Percentiles rank a stretch among this genome's conserved stretches.
Evolutionary conservation across 257 asterid species (phyloP).

Genomic region (Eucommia ulmoides): DNA sequence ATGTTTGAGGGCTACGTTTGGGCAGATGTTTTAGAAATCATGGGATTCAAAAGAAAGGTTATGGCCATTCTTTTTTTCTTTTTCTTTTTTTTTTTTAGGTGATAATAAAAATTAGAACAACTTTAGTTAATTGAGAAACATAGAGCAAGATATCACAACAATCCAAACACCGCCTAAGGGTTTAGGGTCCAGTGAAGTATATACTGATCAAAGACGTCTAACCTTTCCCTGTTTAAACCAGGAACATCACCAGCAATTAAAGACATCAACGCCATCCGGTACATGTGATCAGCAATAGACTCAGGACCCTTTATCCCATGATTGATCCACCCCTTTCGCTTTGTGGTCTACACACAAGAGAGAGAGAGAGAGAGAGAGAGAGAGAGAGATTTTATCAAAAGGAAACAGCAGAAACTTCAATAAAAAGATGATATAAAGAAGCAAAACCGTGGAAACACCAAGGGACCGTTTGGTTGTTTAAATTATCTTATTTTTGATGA

Average conservation of each 20-base stretch:
- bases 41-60: too few species aligned
- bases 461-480: too few species aligned
- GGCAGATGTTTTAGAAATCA: too few species aligned
- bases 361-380: conserved; percentile 3
- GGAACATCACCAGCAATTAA: conserved; percentile 76
- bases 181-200: not conserved
- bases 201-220: conserved; percentile 7
- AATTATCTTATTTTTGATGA: too few species aligned
- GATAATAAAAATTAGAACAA: too few species aligned
- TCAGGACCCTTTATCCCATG: conserved; percentile 82
- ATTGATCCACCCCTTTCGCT: conserved; percentile 94
- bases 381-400: not conserved
- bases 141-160: not conserved
- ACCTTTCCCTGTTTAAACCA: conserved; percentile 93
- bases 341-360: conserved; percentile 45
- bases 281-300: conserved; percentile 97
- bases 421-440: not conserved
- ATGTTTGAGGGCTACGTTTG: too few species aligned
- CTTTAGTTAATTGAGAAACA: too few species aligned
- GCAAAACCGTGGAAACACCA: not conserved
- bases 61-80: too few species aligned
- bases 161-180: not conserved
- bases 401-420: not conserved
- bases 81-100: too few species aligned
- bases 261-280: conserved; percentile 93